Evolutionary conservation across 495 filamentous ascomycete genomes (phyloP), one percentile per base, ranked within the genome.

Genomic region (Cercophora newfieldiana): DNA sequence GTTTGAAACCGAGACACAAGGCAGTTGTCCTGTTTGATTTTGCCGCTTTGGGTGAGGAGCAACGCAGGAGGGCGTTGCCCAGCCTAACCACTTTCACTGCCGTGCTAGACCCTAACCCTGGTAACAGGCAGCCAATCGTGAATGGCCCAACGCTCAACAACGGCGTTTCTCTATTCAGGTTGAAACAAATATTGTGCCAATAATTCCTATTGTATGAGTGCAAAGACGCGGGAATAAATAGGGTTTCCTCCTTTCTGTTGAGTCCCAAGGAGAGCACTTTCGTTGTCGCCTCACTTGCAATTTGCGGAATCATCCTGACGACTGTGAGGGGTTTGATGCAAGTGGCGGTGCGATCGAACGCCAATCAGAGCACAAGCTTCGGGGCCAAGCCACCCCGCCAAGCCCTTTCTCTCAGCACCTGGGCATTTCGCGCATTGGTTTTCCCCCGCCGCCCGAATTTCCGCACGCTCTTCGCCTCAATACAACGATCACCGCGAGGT

Each of bases 401-500:
- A 61, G 26, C 25, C 28, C 19, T 33, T n/a, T 12, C 21, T 33
- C 51, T 30, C 37, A 3, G 29, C 18, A 10, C n/a, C n/a, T n/a
- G n/a, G n/a, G n/a, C n/a, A n/a, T n/a, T n/a, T n/a, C n/a, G n/a
- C n/a, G n/a, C n/a, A n/a, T n/a, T n/a, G n/a, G n/a, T n/a, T 16
- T 48, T 57, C 44, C 26, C 51, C 62, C 33, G 25, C 61, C n/a
- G 16, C 31, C n/a, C 59, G 37, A 24, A 47, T 19, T 65, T 19
- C 29, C 7, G 21, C 24, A n/a, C 61, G 47, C 47, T 24, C 57
- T 18, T n/a, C 19, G 49, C 70, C 64, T 67, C 67, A 61, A 61
- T 70, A 70, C 70, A 72, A 70, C 70, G 70, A 72, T 72, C 67
- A 69, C 53, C 33, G 59, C 67, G 30, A 31, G 50, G 51, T 12